Evolutionary conservation across 495 filamentous ascomycete genomes (phyloP).

Genomic region (Penicillium alfredii): DNA sequence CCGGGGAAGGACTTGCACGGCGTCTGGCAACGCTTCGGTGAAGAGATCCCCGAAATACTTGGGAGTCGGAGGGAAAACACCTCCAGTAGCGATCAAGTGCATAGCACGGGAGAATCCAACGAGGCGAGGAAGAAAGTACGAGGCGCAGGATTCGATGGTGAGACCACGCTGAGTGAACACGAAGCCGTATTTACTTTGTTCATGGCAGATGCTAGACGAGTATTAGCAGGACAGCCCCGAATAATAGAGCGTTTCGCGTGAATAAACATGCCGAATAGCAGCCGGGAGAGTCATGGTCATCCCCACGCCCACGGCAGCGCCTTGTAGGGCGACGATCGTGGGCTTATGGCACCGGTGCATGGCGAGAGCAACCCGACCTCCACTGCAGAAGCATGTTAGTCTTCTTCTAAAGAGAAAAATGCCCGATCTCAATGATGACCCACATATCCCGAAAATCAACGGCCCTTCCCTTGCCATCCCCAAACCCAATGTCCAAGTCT

Average conservation of each 20-base stretch:
- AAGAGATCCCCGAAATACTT: slow-evolving; percentile 47
- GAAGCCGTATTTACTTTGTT: slow-evolving; percentile 49
- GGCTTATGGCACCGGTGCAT: slow-evolving; percentile 57
- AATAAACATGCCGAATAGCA: slow-evolving; percentile 34
- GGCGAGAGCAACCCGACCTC: slow-evolving; percentile 49
- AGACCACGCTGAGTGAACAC: slow-evolving; percentile 55
- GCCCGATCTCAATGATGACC: neutral
- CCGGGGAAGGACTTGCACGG: slow-evolving; percentile 43
- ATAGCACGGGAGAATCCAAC: slow-evolving; percentile 50
- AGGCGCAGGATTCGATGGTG: slow-evolving; percentile 51
- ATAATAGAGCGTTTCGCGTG: neutral
- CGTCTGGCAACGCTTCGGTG: slow-evolving; percentile 42
- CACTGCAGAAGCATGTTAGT: slow-evolving; percentile 18
- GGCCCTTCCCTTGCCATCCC: slow-evolving; percentile 21
- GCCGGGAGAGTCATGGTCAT: slow-evolving; percentile 60
- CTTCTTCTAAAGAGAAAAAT: too few relatives aligned
- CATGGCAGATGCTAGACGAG: slow-evolving; percentile 32
- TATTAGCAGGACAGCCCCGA: neutral
- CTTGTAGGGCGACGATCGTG: slow-evolving; percentile 55
- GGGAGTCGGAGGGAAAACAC: slow-evolving; percentile 29
- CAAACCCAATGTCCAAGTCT: slow-evolving; percentile 48
- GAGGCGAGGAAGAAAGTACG: slow-evolving; percentile 56
- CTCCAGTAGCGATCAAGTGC: slow-evolving; percentile 37
- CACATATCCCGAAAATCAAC: slow-evolving; percentile 21
- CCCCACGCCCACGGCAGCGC: slow-evolving; percentile 55